Evolutionary conservation across 306 rosid genomes (phyloP).

Genomic region (Elaeagnus macrophylla): DNA sequence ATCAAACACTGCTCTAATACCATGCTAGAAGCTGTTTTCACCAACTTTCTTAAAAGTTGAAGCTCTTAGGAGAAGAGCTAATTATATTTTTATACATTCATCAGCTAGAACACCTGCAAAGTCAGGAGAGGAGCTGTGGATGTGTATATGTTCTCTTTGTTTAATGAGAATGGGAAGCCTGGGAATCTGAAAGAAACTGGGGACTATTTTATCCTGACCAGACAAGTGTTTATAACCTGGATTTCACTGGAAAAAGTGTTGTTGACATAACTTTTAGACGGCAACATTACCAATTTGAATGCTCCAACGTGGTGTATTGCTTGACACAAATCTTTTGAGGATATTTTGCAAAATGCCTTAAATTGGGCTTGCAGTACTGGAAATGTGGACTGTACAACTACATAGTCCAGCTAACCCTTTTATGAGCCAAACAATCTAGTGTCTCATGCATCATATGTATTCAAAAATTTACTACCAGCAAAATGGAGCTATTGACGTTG

Average conservation of each 20-base stretch:
- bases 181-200: conserved; percentile 99
- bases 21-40: too few relatives aligned
- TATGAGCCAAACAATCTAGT: conserved; percentile 74
- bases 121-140: conserved; percentile 37
- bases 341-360: conserved; percentile 80
- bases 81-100: too few relatives aligned
- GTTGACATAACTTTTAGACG: conserved; percentile 45
- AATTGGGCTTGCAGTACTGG: conserved; percentile 99
- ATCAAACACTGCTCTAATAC: too few relatives aligned
- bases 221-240: conserved; percentile 88
- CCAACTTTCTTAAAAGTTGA: too few relatives aligned
- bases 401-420: conserved; percentile 97
- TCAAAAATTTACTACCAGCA: conserved; percentile 87
- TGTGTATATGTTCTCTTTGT: conserved; percentile 45
- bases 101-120: conserved; percentile 47
- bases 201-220: conserved; percentile 91
- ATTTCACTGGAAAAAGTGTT: conserved; percentile 72
- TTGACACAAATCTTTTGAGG: conserved; percentile 67
- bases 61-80: too few relatives aligned
- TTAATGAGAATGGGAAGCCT: conserved; percentile 89
- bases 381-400: conserved; percentile 82
- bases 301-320: conserved; percentile 90
- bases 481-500: conserved; percentile 83
- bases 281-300: conserved; percentile 55
- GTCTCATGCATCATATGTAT: conserved; percentile 87